phyloP scores from a whole-genome alignment of 2,329 filamentous ascomycete species.

The Stemphylium beticola region DNA sequence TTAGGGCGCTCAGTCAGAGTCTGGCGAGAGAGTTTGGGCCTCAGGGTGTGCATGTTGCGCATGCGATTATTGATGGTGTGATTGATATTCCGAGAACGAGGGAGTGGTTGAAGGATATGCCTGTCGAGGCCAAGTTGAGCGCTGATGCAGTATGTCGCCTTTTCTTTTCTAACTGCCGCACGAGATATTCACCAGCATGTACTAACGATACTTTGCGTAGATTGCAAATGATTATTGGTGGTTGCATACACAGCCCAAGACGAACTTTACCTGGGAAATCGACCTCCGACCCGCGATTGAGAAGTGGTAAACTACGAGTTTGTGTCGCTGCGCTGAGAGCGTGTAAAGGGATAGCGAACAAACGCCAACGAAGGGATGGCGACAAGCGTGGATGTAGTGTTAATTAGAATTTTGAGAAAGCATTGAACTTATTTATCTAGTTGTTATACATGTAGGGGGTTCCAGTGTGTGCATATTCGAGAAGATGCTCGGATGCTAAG shows the following conservation, averaged over 20 bases:
- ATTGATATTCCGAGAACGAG: slow-evolving; percentile 81
- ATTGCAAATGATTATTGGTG: slow-evolving; percentile 89
- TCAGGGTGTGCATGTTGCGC: slow-evolving; percentile 80
- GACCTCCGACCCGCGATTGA: slow-evolving; percentile 82
- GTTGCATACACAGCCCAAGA: slow-evolving; percentile 79
- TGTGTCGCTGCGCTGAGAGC: not conserved
- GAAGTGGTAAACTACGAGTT: slow-evolving; percentile 68
- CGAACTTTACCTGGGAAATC: slow-evolving; percentile 80
- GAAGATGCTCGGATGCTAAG: too few relatives aligned
- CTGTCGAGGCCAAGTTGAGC: slow-evolving; percentile 71
- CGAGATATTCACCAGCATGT: not conserved
- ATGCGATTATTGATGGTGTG: slow-evolving; percentile 82
- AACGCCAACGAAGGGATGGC: not conserved
- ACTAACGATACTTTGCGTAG: slow-evolving; percentile 50
- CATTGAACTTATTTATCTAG: not conserved
- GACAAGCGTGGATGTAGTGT: not conserved
- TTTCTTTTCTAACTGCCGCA: not conserved
- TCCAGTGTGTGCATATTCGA: too few relatives aligned
- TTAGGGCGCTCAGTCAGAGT: slow-evolving; percentile 74
- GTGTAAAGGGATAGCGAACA: too few relatives aligned
- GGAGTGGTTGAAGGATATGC: slow-evolving; percentile 61
- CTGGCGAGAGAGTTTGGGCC: slow-evolving; percentile 85
- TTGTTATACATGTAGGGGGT: too few relatives aligned
- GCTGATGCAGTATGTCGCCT: slow-evolving; percentile 71
- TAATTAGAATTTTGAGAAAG: not conserved